Evolutionary conservation across 1,284 basidiomycete genomes (phyloP).

Genomic region (Apiotrichum sp.): DNA sequence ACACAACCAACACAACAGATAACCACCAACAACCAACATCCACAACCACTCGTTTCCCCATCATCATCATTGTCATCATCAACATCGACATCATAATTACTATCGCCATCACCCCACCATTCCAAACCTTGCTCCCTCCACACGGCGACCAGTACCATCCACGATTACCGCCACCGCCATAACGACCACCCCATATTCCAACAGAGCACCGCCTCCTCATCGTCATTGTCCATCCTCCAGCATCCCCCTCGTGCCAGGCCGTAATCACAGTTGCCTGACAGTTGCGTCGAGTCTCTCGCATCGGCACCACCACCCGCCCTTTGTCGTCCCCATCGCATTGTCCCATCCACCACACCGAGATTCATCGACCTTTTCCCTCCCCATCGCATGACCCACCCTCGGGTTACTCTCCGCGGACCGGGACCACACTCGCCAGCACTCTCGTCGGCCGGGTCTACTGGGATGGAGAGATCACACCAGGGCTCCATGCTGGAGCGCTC

Average conservation of each 20-base stretch:
- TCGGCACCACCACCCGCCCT: too few relatives aligned
- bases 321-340: not conserved
- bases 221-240: too few relatives aligned
- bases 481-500: too few relatives aligned
- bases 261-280: too few relatives aligned
- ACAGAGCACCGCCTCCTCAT: too few relatives aligned
- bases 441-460: not conserved
- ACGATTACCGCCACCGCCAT: too few relatives aligned
- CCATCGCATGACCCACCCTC: not conserved
- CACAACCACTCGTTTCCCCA: not conserved
- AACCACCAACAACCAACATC: too few relatives aligned
- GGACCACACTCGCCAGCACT: not conserved
- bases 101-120: not conserved
- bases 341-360: not conserved
- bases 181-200: too few relatives aligned
- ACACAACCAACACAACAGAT: too few relatives aligned
- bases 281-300: too few relatives aligned
- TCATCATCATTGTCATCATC: not conserved
- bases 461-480: slow-evolving; percentile 1
- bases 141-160: too few relatives aligned
- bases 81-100: not conserved
- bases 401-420: not conserved
- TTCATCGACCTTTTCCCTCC: not conserved
- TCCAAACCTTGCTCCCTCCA: not conserved
- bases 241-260: too few relatives aligned